Evolutionary conservation across 2,329 filamentous ascomycete species (phyloP), one percentile per base, ranked within the genome.

Genomic region (Apiospora phragmitis): DNA sequence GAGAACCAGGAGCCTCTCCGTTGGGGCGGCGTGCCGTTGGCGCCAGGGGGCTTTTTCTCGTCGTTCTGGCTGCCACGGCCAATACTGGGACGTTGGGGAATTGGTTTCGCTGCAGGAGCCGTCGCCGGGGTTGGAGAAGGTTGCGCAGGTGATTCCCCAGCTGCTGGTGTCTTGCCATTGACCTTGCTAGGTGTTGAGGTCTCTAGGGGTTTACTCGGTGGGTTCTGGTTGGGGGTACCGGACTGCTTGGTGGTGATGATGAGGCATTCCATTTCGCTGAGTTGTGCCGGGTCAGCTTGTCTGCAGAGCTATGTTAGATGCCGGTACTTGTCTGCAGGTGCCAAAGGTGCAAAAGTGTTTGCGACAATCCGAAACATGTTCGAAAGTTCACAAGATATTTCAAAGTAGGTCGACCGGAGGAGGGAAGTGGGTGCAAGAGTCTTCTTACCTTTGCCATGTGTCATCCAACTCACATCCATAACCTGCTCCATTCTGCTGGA

Each of bases 391-490:
- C 55, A 62, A n/a, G 29, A 1, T 24, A 14, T 62, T 3, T 9
- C 55, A 21, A n/a, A 21, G 18, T 6, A 12, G 55, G 32, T 7
- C 4, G 32, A n/a, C 18, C 32, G 29, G 55, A 9, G 47, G 32
- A 11, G 32, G 14, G 32, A 62, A 38, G 55, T n/a, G 21, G 32
- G 11, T 11, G 55, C 55, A 38, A 6, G 21, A 38, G 32, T 38
- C 8, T 62, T 71, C 87, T 82, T 86, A 93, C 94, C 94, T 92
- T 93, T 94, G 79, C 93, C 92, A 82, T 96, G 93, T 76, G 88
- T 88, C 85, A 97, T 92, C 94, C 94, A 97, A 82, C 92, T 94
- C 79, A 97, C 94, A 83, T 97, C 94, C 78, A 97, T 89, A 75
- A 93, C 89, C 76, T 92, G 91, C 83, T 95, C 93, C 93, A 95